Conservation (phyloP, 2,329 filamentous ascomycete species). For the Metarhizium album region DNA sequence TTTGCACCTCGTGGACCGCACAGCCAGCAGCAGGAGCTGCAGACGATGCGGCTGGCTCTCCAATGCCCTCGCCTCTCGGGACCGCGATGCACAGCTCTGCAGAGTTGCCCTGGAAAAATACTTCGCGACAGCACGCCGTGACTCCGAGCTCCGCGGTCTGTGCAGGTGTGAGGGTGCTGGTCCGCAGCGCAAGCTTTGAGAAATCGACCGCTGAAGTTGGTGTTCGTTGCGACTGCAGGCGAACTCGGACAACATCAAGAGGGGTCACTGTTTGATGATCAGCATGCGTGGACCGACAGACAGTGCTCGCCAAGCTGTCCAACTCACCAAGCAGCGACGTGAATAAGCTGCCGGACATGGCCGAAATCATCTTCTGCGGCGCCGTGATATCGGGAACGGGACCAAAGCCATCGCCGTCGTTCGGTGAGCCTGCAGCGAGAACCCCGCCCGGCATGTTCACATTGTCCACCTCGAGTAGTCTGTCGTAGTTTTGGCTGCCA, state of each 20-base stretch:
- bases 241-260: conserved; percentile 90
- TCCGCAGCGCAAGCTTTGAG: conserved; percentile 43
- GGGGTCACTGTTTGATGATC: conserved; percentile 59
- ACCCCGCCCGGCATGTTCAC: conserved; percentile 17
- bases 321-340: conserved; percentile 75
- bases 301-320: no score
- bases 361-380: conserved; percentile 87
- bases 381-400: conserved; percentile 60
- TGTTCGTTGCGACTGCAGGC: conserved; percentile 70
- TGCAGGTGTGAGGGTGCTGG: conserved; percentile 53
- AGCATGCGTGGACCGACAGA: conserved; percentile 5
- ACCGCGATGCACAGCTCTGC: conserved; percentile 71
- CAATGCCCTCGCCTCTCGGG: conserved; percentile 37
- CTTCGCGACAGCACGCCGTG: conserved; percentile 89
- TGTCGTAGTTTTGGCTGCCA: conserved; percentile 17
- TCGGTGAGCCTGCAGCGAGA: neutral
- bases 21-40: conserved; percentile 51
- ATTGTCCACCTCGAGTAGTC: conserved; percentile 17
- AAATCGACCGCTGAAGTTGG: conserved; percentile 41
- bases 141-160: conserved; percentile 76
- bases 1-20: conserved; percentile 77
- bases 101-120: conserved; percentile 90
- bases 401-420: conserved; percentile 20
- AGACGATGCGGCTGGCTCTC: conserved; percentile 27
- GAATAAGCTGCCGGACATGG: conserved; percentile 78